Percentiles rank a stretch among this genome's conserved stretches.
phyloP scores from a whole-genome alignment of 1,284 basidiomycete species.

The Rugosomyces carneus region DNA sequence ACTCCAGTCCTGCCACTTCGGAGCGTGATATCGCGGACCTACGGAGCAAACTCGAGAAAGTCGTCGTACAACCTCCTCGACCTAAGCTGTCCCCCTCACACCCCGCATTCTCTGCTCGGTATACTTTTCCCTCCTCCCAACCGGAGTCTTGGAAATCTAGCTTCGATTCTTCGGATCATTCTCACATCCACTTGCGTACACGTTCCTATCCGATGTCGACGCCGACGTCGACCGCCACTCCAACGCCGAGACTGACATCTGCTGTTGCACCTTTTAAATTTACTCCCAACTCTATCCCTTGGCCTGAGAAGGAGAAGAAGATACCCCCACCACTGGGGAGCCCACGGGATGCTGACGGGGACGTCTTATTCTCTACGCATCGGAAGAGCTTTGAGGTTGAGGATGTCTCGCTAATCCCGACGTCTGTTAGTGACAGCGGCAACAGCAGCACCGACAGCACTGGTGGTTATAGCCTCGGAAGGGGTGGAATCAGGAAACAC shows the following conservation, averaged over 20 bases:
- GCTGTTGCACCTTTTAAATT: neutral
- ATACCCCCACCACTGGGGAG: constrained; percentile 29
- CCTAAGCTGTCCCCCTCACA: constrained; percentile 11
- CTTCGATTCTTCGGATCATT: constrained; percentile 3
- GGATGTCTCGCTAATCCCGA: constrained; percentile 23
- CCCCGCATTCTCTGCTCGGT: constrained; percentile 32
- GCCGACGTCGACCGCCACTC: neutral
- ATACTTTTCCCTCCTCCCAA: constrained; percentile 49
- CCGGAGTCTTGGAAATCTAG: constrained; percentile 39
- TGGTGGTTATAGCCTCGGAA: constrained; percentile 1
- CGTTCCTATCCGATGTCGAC: constrained; percentile 21
- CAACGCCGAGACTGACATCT: constrained; percentile 2
- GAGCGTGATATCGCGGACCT: constrained; percentile 36
- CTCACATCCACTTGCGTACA: constrained; percentile 20
- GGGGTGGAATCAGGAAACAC: constrained; percentile 30
- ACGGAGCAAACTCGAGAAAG: constrained; percentile 49
- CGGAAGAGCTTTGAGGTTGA: constrained; percentile 18
- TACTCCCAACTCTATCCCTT: constrained; percentile 28
- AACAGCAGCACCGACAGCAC: too few relatives aligned
- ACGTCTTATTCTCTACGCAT: constrained; percentile 21
- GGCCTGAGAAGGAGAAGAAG: constrained; percentile 25
- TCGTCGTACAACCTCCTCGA: constrained; percentile 26
- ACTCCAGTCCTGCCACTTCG: constrained; percentile 17
- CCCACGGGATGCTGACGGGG: constrained; percentile 35
- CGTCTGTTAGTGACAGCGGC: constrained; percentile 1